A percentile compares a stretch with the other conserved stretches of the same genome.
Evolutionary conservation across 2,329 filamentous ascomycete genomes (phyloP).

Genomic region (Ustilaginoidea virens): DNA sequence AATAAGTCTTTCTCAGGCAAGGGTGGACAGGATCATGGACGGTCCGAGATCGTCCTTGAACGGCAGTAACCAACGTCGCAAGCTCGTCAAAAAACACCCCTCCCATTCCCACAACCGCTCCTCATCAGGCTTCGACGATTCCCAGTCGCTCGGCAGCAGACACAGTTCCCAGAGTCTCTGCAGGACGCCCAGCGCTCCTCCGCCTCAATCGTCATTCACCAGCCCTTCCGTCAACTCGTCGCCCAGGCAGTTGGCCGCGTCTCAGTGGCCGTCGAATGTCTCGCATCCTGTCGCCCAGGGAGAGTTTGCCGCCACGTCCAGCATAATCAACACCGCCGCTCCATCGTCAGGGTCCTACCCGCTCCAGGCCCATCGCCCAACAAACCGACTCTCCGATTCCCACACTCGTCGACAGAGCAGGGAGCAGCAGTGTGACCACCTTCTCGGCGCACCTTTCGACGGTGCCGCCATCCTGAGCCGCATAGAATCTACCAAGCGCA

Average conservation of each 20-base stretch:
- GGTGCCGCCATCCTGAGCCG: constrained; percentile 44
- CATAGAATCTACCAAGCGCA: constrained; percentile 35
- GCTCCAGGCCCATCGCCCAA: constrained; percentile 7
- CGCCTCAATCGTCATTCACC: constrained; percentile 28
- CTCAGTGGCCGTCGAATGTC: constrained; percentile 26
- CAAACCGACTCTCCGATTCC: constrained; percentile 9
- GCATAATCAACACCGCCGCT: constrained; percentile 9
- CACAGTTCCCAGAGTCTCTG: constrained; percentile 48
- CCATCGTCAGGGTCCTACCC: constrained; percentile 6
- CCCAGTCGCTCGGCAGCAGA: constrained; percentile 43
- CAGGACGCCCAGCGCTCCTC: constrained; percentile 44
- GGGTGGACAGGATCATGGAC: constrained; percentile 28
- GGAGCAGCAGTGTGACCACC: constrained; percentile 33
- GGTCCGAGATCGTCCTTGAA: constrained; percentile 25
- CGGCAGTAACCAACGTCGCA: constrained; percentile 39
- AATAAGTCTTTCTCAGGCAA: constrained; percentile 9
- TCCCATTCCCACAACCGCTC: constrained; percentile 25
- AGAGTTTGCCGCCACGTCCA: constrained; percentile 26
- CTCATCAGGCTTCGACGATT: constrained; percentile 38
- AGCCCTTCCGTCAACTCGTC: constrained; percentile 35
- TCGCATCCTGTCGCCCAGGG: constrained; percentile 29
- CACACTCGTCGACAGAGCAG: constrained; percentile 8
- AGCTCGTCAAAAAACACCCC: constrained; percentile 47
- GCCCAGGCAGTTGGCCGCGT: constrained; percentile 27
- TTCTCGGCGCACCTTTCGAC: constrained; percentile 52